phyloP scores from a whole-genome alignment of 2,329 filamentous ascomycete genomes.

The Aaosphaeria pasadenensis region DNA sequence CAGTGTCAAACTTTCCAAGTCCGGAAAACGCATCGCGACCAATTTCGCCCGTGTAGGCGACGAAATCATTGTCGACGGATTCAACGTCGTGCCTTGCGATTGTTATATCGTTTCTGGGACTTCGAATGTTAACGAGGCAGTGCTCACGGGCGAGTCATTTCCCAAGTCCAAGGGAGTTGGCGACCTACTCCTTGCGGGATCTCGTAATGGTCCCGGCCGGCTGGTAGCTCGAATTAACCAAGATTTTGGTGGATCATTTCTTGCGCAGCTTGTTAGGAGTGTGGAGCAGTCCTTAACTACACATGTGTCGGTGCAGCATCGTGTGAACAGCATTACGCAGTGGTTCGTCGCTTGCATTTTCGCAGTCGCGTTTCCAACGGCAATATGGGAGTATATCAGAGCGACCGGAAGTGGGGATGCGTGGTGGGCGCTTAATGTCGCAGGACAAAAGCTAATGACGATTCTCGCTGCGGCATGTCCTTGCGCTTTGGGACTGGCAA shows the following conservation, averaged over 20 bases:
- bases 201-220: slow-evolving; percentile 2
- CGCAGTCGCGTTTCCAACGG: background rate
- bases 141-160: slow-evolving; percentile 6
- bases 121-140: slow-evolving; percentile 8
- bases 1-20: background rate
- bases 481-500: slow-evolving; percentile 13
- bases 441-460: slow-evolving; percentile 5
- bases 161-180: slow-evolving; percentile 5
- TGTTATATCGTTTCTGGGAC: slow-evolving; percentile 6
- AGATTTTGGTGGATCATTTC: slow-evolving; percentile 5
- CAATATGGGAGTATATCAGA: background rate
- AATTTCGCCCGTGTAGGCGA: slow-evolving; percentile 1
- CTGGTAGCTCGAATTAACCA: slow-evolving; percentile 2
- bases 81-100: slow-evolving; percentile 6
- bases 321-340: slow-evolving; percentile 3
- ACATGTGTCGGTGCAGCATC: slow-evolving; percentile 1
- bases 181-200: slow-evolving; percentile 8
- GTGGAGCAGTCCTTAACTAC: slow-evolving; percentile 1
- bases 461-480: slow-evolving; percentile 12
- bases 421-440: background rate
- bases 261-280: slow-evolving; percentile 5
- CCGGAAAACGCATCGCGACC: background rate
- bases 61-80: slow-evolving; percentile 4
- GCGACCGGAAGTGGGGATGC: background rate
- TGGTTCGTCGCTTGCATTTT: slow-evolving; percentile 2